phyloP scores from a whole-genome alignment of 148 eudicot species.

The Rhododendron williamsianum region DNA sequence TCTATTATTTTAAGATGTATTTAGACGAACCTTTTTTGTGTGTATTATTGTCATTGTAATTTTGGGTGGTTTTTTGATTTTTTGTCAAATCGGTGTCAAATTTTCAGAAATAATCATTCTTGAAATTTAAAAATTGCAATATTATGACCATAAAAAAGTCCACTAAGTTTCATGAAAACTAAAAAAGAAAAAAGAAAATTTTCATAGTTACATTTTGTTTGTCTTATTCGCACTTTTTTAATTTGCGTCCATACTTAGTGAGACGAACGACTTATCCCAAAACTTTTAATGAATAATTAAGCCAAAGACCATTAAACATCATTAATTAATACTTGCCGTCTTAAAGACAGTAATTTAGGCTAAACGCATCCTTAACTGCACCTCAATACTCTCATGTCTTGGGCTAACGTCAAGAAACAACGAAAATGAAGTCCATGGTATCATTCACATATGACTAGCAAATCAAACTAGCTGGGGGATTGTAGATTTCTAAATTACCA shows the following conservation, averaged over 20 bases:
- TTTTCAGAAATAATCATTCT: not conserved
- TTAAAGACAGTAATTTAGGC: not conserved
- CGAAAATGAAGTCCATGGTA: not conserved
- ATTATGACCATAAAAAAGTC: not conserved
- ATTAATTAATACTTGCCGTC: not conserved
- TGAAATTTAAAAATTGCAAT: not conserved
- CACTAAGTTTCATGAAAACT: no score
- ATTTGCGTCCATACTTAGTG: not conserved
- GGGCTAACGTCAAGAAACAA: not conserved
- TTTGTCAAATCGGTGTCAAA: not conserved
- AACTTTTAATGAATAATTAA: not conserved
- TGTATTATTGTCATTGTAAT: not conserved
- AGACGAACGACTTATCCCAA: not conserved
- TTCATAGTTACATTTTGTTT: not conserved
- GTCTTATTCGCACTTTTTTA: not conserved
- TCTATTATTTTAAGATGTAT: not conserved
- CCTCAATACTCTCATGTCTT: not conserved
- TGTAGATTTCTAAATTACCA: not conserved
- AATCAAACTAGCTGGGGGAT: not conserved
- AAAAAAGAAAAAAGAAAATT: not conserved
- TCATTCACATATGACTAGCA: not conserved
- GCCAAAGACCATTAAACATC: not conserved
- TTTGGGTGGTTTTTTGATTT: not conserved
- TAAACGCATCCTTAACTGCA: not conserved
- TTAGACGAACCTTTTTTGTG: no score